Base-by-base conservation (phyloP, 192 early-diverging fungal species). In the Backusella mclennaniae region DNA sequence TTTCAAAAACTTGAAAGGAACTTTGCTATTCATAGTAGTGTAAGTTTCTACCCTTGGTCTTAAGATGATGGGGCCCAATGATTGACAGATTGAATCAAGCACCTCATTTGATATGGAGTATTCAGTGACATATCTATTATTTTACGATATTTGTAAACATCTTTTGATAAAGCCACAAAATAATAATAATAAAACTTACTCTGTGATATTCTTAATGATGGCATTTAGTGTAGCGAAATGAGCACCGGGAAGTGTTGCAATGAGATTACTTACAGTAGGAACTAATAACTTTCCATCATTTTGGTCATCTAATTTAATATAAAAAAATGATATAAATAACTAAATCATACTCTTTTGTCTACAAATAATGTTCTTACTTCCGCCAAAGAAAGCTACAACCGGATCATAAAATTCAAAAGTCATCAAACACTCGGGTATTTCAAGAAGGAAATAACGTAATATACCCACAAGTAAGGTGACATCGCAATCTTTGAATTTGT, bases 351-450 rank as follows among this genome's bases (percentile, higher is more conserved):
- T 63, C 2, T 63, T 63, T 11, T 26, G 23, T 26, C 9, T 29
- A 29, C 5, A 63, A 3, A 63, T 29, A 29, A 29, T 3, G 23
- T 29, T 29, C 76, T 83, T 87, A 85, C 87, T 79, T 38, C 77
- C 84, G n/a, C 80, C 81, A 74, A 93, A 94, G 69, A 93, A 81
- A 11, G 90, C 83, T 49, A 89, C 87, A 41, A 90, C 84, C 7
- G 90, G 84, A 19, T 91, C 92, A 69, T 94, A 92, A 35, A 93
- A 84, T 70, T 92, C 91, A 77, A 86, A 87, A 6, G 92, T 91
- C 15, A 92, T 79, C 33, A 94, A 70, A 15, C 88, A 91, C 67
- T 87, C 86, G 12, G 92, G 92, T 6, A 94, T 80, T 77, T 94
- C 93, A 79, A 91, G 79, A n/a, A 94, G 80, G 69, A 92, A 94